Evolutionary conservation across 257 asterid species (phyloP).

Genomic region (Verbascum thapsus): DNA sequence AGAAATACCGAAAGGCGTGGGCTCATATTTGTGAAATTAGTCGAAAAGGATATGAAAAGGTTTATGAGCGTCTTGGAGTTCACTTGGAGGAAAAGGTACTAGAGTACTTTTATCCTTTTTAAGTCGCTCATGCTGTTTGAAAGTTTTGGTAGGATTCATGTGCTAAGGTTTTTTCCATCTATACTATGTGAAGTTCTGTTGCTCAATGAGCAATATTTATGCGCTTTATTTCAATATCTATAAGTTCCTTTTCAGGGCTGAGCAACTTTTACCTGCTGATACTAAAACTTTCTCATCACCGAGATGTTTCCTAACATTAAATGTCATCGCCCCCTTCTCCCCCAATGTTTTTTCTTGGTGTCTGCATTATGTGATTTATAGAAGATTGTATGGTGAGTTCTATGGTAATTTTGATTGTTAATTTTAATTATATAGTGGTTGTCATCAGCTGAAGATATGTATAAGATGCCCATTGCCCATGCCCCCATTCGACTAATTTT

Average conservation of each 20-base stretch:
- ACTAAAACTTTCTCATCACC: constrained; percentile 3
- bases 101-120: constrained; percentile 4
- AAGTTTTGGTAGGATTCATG: not conserved
- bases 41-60: constrained; percentile 65
- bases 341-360: not conserved
- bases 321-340: no score
- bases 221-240: not conserved
- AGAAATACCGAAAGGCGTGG: constrained; percentile 83
- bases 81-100: constrained; percentile 82
- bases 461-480: constrained; percentile 11
- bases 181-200: not conserved
- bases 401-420: not conserved
- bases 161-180: not conserved
- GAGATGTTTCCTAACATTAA: not conserved
- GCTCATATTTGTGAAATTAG: constrained; percentile 83
- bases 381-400: constrained; percentile 14
- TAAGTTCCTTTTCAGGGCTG: not conserved
- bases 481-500: not conserved
- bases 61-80: constrained; percentile 77
- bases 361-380: constrained; percentile 19
- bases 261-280: not conserved
- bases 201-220: not conserved
- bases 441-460: not conserved
- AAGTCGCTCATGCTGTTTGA: constrained; percentile 17
- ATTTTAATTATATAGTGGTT: not conserved